Base-by-base conservation (phyloP, 805 yeast genomes). In the Limtongozyma cylindracea region DNA sequence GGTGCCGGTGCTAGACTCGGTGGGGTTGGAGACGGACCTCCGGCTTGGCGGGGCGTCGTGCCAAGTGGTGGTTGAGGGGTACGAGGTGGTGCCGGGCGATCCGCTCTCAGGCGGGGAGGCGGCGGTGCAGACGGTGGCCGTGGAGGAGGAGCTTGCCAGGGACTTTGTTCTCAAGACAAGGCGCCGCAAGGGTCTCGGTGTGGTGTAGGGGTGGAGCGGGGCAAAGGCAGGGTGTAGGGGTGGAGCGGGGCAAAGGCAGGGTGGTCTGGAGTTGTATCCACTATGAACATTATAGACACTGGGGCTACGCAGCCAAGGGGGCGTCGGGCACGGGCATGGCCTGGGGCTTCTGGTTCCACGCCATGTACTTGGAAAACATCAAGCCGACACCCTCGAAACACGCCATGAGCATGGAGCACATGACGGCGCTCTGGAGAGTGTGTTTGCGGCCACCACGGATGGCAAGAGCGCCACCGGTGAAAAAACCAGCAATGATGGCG, bases 371-470 rank as follows among this genome's bases (percentile, higher is more conserved):
- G n/a, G n/a, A n/a, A n/a, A n/a, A n/a, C n/a, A n/a, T n/a, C n/a
- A n/a, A n/a, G n/a, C n/a, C n/a, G 23, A 78, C 88, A 40, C 94
- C 98, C 41, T 88, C 59, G 34, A 88, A 63, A 59, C 93, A 76
- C 17, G 93, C 96, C n/a, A n/a, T n/a, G n/a, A n/a, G n/a, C n/a
- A n/a, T n/a, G n/a, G n/a, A n/a, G 67, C 98, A 88, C 15, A 93
- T 74, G 35, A 88, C 80, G 35, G 96, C 96, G 28, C 91, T 73
- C 48, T 80, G 84, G 52, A 95, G 63, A 23, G 92, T 74, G 46
- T 84, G 94, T 53, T 66, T 76, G 82, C 93, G 78, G 24, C 98
- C 98, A 41, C 98, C 98, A 67, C 98, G 78, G 34, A 88, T 66
- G 29, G 96, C 98, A 35, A 88, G 56, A 12, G 96, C 70, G 37